Evolutionary conservation across 1,284 basidiomycete genomes (phyloP).

Genomic region (Austroboletus niveus): DNA sequence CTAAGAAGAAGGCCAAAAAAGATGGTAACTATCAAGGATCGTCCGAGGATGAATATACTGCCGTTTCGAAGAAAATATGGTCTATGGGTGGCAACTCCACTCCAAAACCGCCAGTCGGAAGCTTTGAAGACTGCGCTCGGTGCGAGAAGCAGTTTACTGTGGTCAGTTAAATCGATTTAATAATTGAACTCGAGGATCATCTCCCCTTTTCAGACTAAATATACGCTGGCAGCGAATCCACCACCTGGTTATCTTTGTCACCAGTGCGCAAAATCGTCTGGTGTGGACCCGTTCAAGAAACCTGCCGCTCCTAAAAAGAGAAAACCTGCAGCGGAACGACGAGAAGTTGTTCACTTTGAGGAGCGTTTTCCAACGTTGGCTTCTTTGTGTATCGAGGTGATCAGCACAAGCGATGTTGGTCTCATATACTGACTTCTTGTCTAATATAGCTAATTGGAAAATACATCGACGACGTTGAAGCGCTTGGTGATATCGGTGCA

Average conservation of each 20-base stretch:
- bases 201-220: slow-evolving; percentile 64
- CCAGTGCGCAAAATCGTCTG: slow-evolving; percentile 71
- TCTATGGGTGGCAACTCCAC: slow-evolving; percentile 43
- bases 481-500: slow-evolving; percentile 82
- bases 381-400: slow-evolving; percentile 72
- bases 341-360: slow-evolving; percentile 67
- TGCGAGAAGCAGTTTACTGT: slow-evolving; percentile 89
- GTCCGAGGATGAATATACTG: slow-evolving; percentile 54
- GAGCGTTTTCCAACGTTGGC: slow-evolving; percentile 70
- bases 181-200: neutral
- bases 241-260: slow-evolving; percentile 80
- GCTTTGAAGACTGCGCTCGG: slow-evolving; percentile 78
- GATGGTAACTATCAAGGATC: slow-evolving; percentile 46
- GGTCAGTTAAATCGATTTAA: slow-evolving; percentile 42
- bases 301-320: slow-evolving; percentile 57
- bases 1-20: slow-evolving; percentile 46
- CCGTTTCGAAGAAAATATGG: slow-evolving; percentile 48
- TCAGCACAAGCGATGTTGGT: slow-evolving; percentile 1
- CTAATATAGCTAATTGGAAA: slow-evolving; percentile 69
- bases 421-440: neutral
- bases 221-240: slow-evolving; percentile 71
- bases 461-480: slow-evolving; percentile 89
- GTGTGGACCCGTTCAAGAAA: slow-evolving; percentile 83
- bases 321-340: slow-evolving; percentile 59
- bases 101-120: slow-evolving; percentile 70